These are phyloP conservation scores for Bidens hawaiensis DNA, from an alignment of 140 eudicot genomes.

Conservation along the genomic window DNA sequence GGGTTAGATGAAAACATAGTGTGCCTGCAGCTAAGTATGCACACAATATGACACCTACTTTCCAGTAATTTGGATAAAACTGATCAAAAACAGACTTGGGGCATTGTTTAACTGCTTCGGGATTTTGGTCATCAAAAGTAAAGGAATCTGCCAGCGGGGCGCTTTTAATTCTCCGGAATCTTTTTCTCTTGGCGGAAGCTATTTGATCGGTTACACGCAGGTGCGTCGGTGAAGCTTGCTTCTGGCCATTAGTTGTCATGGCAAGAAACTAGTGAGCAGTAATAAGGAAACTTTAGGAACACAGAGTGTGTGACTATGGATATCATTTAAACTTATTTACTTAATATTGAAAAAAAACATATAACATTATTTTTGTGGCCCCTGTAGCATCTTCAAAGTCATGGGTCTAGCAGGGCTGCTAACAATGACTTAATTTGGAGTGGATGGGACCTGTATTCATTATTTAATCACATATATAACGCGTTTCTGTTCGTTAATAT, in stretches of 20 bases:
- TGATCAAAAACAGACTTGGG: constrained; percentile 33
- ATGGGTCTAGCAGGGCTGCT: neutral
- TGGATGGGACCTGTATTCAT: neutral
- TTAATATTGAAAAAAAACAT: neutral
- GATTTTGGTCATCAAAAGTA: constrained; percentile 23
- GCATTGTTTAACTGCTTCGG: constrained; percentile 7
- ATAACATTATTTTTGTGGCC: neutral
- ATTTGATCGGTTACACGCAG: constrained; percentile 19
- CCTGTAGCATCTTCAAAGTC: neutral
- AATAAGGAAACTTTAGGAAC: neutral
- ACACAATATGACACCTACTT: constrained; percentile 34
- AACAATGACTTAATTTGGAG: neutral
- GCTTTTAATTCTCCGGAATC: constrained; percentile 59
- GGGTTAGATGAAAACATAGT: constrained; percentile 46
- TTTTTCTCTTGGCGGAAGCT: constrained; percentile 28
- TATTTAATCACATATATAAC: too few species aligned
- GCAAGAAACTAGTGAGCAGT: neutral
- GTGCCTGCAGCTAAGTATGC: constrained; percentile 56
- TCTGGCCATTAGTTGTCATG: constrained; percentile 35
- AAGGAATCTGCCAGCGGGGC: constrained; percentile 51
- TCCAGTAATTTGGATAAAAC: constrained; percentile 50
- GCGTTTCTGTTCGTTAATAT: too few species aligned
- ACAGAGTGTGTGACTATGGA: neutral
- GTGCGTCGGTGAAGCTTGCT: constrained; percentile 23
- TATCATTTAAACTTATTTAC: too few species aligned